Base-by-base conservation (phyloP, 305 asterid genomes). In the Stenogyne calaminthoides region DNA sequence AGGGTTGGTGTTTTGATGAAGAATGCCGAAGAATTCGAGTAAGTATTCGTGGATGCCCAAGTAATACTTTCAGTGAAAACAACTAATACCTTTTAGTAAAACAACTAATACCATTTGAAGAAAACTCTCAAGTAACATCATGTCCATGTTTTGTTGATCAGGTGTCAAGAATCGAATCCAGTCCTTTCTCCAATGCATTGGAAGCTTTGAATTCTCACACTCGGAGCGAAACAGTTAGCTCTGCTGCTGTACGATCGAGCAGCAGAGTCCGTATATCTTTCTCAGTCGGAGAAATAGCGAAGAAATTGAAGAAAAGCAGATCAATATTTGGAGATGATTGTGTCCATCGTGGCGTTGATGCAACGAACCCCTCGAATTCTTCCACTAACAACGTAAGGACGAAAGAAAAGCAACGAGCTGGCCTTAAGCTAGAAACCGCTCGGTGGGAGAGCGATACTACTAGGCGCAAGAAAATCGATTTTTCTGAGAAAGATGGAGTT, bases 101-200 rank as follows among this genome's bases (percentile, higher is more conserved):
- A 32, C 7, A 32, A 32, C 7, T 32, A 32, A 32, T 32, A 32
- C 36, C 2, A 32, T 11, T 11, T 40, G 46, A 39, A 39, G 11
- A 39, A 9, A 39, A 12, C 14, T 2, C 3, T 18, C 18, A 10
- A 3, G 52, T 46, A 12, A 46, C 32, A 40, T 10, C 11, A 9
- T 9, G 47, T 2, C 6, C 15, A 29, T 14, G 76, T 37, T 79
- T 86, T 42, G 78, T 80, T 0, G 95, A 87, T 69, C 88, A 84
- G 71, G 76, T 84, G 78, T 20, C 47, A 14, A 55, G 57, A 72
- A 65, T 67, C n/a, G 81, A 80, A 55, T 51, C 83, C 40, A 80
- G 69, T 46, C 84, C 85, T 15, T 87, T 89, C 86, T 80, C 93
- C 4, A 77, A 80, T 72, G 92, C 93, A 29, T 64, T 89, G 74